Conservation (phyloP, 2,329 filamentous ascomycete species). For the Talaromyces sp. region DNA sequence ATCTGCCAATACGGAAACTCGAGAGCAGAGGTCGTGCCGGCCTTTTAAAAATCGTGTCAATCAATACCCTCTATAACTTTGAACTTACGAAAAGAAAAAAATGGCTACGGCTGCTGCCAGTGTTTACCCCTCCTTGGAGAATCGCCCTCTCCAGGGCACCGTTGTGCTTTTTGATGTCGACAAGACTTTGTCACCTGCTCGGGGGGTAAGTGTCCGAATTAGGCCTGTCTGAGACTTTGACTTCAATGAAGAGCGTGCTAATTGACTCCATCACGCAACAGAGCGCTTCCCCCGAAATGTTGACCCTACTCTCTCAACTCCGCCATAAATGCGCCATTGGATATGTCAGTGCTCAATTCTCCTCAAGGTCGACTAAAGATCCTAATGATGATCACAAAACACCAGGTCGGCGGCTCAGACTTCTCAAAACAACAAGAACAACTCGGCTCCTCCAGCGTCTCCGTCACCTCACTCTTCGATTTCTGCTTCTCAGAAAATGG, state of each 20-base stretch:
- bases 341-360: slow-evolving; percentile 52
- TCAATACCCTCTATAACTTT: background rate
- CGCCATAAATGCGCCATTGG: slow-evolving; percentile 86
- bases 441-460: slow-evolving; percentile 65
- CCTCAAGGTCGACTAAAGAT: background rate
- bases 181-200: slow-evolving; percentile 79
- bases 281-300: slow-evolving; percentile 74
- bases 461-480: slow-evolving; percentile 85
- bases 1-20: no score
- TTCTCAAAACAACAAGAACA: slow-evolving; percentile 94
- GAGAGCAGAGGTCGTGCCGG: background rate
- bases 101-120: slow-evolving; percentile 32
- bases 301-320: slow-evolving; percentile 71
- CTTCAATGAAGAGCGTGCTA: background rate
- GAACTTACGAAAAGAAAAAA: slow-evolving; percentile 10
- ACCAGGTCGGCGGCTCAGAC: slow-evolving; percentile 76
- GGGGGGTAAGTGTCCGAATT: slow-evolving; percentile 57
- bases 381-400: background rate
- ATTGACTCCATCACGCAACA: slow-evolving; percentile 33
- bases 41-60: no score
- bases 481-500: slow-evolving; percentile 98
- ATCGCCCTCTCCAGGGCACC: slow-evolving; percentile 87
- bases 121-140: slow-evolving; percentile 67
- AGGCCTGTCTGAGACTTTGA: slow-evolving; percentile 9
- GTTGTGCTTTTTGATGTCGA: slow-evolving; percentile 97